Conservation (phyloP, 2,329 filamentous ascomycete genomes). For the Hypoxylon sp. region DNA sequence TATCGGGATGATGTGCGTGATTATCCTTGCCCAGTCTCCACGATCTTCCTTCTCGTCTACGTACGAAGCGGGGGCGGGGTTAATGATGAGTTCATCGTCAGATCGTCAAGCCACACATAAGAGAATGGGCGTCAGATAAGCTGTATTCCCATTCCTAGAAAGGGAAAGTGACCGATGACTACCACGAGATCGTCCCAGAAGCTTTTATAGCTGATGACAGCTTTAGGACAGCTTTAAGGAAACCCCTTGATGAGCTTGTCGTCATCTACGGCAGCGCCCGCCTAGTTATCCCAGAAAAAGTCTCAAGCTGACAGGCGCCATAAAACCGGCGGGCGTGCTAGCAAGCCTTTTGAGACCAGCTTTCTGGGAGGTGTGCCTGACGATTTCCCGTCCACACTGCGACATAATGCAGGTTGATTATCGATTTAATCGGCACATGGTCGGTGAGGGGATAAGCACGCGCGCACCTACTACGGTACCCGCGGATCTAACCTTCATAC, state of each 20-base stretch:
- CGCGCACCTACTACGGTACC: constrained; percentile 5
- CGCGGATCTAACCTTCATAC: constrained; percentile 7
- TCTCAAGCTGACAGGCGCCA: constrained; percentile 28
- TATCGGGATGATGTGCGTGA: constrained; percentile 48
- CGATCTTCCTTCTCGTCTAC: constrained; percentile 41
- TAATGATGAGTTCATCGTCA: constrained; percentile 47
- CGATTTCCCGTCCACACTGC: constrained; percentile 41
- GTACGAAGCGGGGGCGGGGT: constrained; percentile 46
- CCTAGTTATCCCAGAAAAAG: constrained; percentile 32
- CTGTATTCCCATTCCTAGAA: constrained; percentile 29
- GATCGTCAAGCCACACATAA: constrained; percentile 43
- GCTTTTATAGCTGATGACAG: constrained; percentile 21
- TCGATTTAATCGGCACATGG: constrained; percentile 34
- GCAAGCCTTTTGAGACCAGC: constrained; percentile 28
- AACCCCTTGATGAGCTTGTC: constrained; percentile 26
- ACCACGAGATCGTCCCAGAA: constrained; percentile 25
- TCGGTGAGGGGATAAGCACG: constrained; percentile 35
- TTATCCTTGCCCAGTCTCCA: constrained; percentile 45
- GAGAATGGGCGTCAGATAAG: constrained; percentile 40
- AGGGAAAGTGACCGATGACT: constrained; percentile 22
- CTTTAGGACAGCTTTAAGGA: constrained; percentile 15
- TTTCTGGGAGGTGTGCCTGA: constrained; percentile 42
- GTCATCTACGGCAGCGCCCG: constrained; percentile 44
- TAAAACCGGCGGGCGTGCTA: constrained; percentile 22
- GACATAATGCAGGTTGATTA: constrained; percentile 40